Evolutionary conservation across 345 rosid genomes (phyloP).

Genomic region (Citrus unshiu): DNA sequence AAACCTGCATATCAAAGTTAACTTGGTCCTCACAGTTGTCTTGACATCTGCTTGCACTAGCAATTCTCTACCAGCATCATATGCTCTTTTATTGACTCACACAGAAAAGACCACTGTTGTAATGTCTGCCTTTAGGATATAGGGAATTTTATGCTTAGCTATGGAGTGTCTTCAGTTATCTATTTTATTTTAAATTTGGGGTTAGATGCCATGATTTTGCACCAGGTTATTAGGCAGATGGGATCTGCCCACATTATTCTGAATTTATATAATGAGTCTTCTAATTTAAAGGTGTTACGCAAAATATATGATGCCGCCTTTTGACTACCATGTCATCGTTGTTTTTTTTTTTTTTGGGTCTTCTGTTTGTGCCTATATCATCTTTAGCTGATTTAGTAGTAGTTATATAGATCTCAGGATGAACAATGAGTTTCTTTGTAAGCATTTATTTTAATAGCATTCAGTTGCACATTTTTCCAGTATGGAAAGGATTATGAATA

Average conservation of each 20-base stretch:
- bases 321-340: neutral
- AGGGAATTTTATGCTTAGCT: neutral
- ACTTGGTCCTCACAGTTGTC: neutral
- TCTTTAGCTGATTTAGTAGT: neutral
- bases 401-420: neutral
- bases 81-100: neutral
- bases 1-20: neutral
- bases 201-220: neutral
- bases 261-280: neutral
- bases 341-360: neutral
- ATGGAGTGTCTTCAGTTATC: neutral
- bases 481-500: slow-evolving; percentile 73
- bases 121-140: neutral
- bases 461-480: slow-evolving; percentile 22
- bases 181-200: neutral
- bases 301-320: neutral
- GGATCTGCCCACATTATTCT: neutral
- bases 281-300: neutral
- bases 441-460: neutral
- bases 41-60: neutral
- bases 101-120: neutral
- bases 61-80: neutral
- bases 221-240: neutral
- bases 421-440: neutral
- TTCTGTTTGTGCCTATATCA: neutral